Evolutionary conservation across 2,329 filamentous ascomycete genomes (phyloP).

Genomic region (Pezicula neosporulosa): DNA sequence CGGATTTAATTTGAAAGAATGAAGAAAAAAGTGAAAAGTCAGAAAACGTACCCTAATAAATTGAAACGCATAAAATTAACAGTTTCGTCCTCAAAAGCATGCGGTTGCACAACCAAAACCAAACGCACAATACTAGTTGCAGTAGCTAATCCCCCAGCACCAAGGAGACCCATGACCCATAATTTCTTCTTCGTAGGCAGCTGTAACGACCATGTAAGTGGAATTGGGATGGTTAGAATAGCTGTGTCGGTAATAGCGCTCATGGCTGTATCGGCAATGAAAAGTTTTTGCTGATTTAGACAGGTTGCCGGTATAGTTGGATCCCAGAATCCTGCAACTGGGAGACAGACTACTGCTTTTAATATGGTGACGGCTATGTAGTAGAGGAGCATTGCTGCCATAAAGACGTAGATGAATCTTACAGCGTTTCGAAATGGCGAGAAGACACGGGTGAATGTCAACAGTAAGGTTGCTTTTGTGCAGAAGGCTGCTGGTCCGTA

Average conservation of each 20-base stretch:
- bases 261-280: constrained; percentile 29
- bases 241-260: constrained; percentile 29
- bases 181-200: constrained; percentile 27
- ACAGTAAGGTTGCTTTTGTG: constrained; percentile 29
- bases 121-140: not conserved
- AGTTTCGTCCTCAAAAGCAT: constrained; percentile 8
- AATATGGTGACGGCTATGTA: constrained; percentile 27
- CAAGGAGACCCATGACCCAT: not conserved
- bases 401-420: constrained; percentile 26
- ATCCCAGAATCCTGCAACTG: constrained; percentile 24
- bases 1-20: too few relatives aligned
- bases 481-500: constrained; percentile 28
- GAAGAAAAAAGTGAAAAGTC: too few relatives aligned
- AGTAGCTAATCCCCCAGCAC: not conserved
- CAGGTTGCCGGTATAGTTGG: constrained; percentile 15
- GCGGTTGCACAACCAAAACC: constrained; percentile 8
- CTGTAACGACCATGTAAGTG: constrained; percentile 30
- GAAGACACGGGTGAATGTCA: constrained; percentile 31
- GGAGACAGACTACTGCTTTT: constrained; percentile 24
- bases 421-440: constrained; percentile 19
- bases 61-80: constrained; percentile 8
- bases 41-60: constrained; percentile 1
- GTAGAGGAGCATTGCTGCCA: constrained; percentile 19
- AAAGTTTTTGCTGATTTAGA: constrained; percentile 31
- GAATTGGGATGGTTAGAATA: constrained; percentile 28